Percentiles rank a stretch among this genome's conserved stretches.
Conservation (phyloP, 345 rosid species). For the Dovyalis caffra region DNA sequence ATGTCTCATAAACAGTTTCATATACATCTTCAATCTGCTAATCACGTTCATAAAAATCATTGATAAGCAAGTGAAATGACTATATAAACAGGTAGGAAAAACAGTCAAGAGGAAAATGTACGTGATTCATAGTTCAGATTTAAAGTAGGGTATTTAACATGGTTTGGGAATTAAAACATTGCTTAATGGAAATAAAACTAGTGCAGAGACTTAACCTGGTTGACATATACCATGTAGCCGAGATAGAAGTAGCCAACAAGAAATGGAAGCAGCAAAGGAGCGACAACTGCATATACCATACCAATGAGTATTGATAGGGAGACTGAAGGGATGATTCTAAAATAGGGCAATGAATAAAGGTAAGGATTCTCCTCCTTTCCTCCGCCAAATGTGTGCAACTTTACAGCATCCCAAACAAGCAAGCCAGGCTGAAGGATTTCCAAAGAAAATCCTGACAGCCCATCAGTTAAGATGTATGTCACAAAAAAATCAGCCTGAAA, state of each 20-base stretch:
- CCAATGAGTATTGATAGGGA: constrained; percentile 75
- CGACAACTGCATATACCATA: constrained; percentile 74
- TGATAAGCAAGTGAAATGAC: not conserved
- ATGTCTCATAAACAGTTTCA: constrained; percentile 65
- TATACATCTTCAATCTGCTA: constrained; percentile 80
- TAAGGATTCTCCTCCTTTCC: constrained; percentile 60
- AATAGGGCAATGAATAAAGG: constrained; percentile 73
- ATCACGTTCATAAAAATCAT: not conserved
- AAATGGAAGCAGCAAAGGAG: constrained; percentile 80
- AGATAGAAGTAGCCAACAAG: constrained; percentile 75
- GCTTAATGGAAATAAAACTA: not conserved
- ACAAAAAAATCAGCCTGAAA: constrained; percentile 81
- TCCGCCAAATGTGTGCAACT: constrained; percentile 43
- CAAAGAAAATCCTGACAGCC: constrained; percentile 79
- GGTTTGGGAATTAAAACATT: not conserved
- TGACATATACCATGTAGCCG: constrained; percentile 75
- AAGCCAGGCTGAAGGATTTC: constrained; percentile 82
- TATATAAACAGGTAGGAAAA: not conserved
- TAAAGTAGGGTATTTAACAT: not conserved
- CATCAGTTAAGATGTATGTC: constrained; percentile 83
- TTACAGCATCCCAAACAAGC: constrained; percentile 54
- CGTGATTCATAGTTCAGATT: too few relatives aligned
- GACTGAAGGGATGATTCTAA: constrained; percentile 68
- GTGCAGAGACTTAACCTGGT: constrained; percentile 53
- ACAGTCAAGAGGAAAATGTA: too few relatives aligned